Base-by-base conservation (phyloP, 2,329 filamentous ascomycete species). In the Zasmidium angulare region DNA sequence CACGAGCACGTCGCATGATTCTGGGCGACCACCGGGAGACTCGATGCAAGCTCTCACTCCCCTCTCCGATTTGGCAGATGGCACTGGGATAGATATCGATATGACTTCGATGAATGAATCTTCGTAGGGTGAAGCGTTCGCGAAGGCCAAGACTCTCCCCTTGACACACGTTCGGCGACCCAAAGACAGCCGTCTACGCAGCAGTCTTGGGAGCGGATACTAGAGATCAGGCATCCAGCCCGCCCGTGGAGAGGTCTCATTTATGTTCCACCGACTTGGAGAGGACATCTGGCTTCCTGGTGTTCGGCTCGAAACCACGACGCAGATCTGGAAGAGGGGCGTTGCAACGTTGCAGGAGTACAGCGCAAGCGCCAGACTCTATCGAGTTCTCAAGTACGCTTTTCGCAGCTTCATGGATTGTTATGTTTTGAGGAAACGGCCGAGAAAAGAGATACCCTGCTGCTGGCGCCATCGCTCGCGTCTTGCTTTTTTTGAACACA, bases 1-100 rank as follows among this genome's bases (percentile, higher is more conserved):
- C 14, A 50, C 60, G 47, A 58, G 53, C 29, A 36, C 58, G 4
- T 46, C 48, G n/a, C 50, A 55, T 47, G 61, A 63, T 59, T 61
- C 58, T 47, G 63, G 63, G 26, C 36, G 62, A 23, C 62, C 64
- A 23, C 64, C 64, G 17, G 64, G 36, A 43, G 6, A 7, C 3
- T 3, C 36, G n/a, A 29, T 4, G 6, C 36, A 14, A 43, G 9
- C 36, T 17, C 9, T 14, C 36, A 43, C 7, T n/a, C n/a, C n/a
- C n/a, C n/a, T n/a, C 36, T 9, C 9, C 14, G 36, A 43, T 3
- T 43, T 17, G 36, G n/a, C 36, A 17, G 12, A 43, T 14, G 6
- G n/a, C n/a, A 17, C 14, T 17, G n/a, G 36, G 7, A 43, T 4
- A 17, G 36, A 19, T 4, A 14, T 43, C 36, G 36, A 19, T 17